phyloP scores from a whole-genome alignment of 805 yeast species.

The Wickerhamomyces alni region DNA sequence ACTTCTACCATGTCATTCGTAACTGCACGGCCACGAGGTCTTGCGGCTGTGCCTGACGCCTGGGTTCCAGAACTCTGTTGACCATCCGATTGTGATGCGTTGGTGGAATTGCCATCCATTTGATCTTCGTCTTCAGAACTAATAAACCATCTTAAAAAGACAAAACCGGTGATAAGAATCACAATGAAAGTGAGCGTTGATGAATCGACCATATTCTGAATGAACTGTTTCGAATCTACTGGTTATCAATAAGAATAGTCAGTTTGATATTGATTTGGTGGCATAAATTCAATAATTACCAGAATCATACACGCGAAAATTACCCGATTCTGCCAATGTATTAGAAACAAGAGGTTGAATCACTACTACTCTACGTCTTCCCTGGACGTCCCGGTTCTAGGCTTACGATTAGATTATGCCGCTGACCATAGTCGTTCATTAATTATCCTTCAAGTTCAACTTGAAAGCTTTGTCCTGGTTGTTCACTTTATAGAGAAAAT shows the following conservation, averaged over 20 bases:
- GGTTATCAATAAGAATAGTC: no score
- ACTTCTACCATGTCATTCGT: constrained; percentile 76
- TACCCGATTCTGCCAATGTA: no score
- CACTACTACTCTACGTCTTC: no score
- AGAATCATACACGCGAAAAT: no score
- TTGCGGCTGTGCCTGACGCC: not conserved
- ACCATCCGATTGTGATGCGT: not conserved
- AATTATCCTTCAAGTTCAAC: constrained; percentile 25
- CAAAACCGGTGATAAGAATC: constrained; percentile 45
- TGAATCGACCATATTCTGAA: constrained; percentile 33
- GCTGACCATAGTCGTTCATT: not conserved
- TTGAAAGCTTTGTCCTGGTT: constrained; percentile 50
- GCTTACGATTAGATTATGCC: no score
- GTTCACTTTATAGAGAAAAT: constrained; percentile 79
- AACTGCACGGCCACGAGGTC: constrained; percentile 35
- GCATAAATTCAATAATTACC: no score
- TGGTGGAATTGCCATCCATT: constrained; percentile 7
- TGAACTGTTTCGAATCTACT: no score
- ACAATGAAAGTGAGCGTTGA: constrained; percentile 47
- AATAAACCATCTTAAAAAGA: constrained; percentile 62
- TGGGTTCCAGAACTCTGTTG: not conserved
- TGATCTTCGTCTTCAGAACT: constrained; percentile 40
- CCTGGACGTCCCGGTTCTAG: no score
- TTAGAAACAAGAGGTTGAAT: no score
- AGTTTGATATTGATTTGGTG: no score